Percentiles rank a stretch among this genome's conserved stretches.
Evolutionary conservation across 2,329 filamentous ascomycete species (phyloP).

Genomic region (Dothideomycetidae sp.): DNA sequence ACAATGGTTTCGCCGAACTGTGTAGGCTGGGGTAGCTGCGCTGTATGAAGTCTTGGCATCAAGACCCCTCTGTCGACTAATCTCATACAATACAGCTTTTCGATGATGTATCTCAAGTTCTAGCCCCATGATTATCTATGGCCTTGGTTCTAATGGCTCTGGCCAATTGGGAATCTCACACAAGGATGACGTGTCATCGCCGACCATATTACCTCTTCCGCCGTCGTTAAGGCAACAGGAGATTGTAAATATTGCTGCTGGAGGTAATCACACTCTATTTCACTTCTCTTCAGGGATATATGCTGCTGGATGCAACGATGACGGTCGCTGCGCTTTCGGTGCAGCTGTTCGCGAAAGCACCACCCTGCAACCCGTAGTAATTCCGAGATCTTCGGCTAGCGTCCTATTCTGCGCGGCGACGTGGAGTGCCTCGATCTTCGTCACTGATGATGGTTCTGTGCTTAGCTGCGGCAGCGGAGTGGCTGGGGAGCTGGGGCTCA

Average conservation of each 20-base stretch:
- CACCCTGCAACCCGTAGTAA: background rate
- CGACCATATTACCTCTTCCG: constrained; percentile 9
- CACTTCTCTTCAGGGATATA: constrained; percentile 49
- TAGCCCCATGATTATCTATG: constrained; percentile 23
- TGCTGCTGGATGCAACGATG: constrained; percentile 47
- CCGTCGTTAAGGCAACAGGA: background rate
- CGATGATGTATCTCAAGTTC: too few relatives aligned
- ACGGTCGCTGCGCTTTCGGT: constrained; percentile 29
- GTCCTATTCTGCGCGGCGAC: constrained; percentile 49
- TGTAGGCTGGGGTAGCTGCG: background rate
- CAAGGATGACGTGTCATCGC: constrained; percentile 27
- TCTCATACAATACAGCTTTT: too few relatives aligned
- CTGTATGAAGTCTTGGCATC: constrained; percentile 7
- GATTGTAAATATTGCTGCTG: constrained; percentile 37
- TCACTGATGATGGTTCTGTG: constrained; percentile 37
- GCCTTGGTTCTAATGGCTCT: constrained; percentile 39
- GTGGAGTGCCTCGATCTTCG: constrained; percentile 61
- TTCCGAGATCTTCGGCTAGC: constrained; percentile 14
- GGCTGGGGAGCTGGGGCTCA: constrained; percentile 61
- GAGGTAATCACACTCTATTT: constrained; percentile 78
- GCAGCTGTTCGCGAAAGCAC: background rate
- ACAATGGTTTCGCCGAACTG: constrained; percentile 7
- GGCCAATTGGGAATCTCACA: constrained; percentile 37
- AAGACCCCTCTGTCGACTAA: too few relatives aligned
- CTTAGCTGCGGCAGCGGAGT: constrained; percentile 51